Evolutionary conservation across 139 green algal species (phyloP), one percentile per base, ranked within the genome.

Genomic region (Dunaliella primolecta): DNA sequence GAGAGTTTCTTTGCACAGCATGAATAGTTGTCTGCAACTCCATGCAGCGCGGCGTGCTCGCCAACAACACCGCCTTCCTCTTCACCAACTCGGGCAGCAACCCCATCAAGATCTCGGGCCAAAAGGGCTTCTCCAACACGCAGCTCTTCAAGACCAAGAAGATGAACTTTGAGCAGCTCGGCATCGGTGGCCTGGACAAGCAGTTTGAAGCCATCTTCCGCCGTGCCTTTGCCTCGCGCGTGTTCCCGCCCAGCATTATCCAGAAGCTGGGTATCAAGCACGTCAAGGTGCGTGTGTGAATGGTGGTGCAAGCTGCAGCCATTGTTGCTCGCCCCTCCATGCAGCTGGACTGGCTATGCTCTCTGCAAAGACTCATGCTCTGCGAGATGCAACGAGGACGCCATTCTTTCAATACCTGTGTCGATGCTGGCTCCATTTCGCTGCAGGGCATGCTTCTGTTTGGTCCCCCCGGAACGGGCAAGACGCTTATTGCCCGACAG

Each of bases 161-260:
- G 81, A 94, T 99, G 86, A 97, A 96, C 87, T 99, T 99, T 88
- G 91, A 98, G 87, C 94, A 95, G 88, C 93, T 99, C 80, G 97
- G 97, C 72, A 99, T 99, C 85, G 97, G 97, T 31, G 97, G 97
- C 46, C 87, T 99, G 78, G 96, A 98, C 90, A 85, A 84, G 72
- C 96, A 99, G 91, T 99, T 99, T 90, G 95, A 95, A 78, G 92
- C 96, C 74, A 99, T 99, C 89, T 99, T 99, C 92, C 89, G 97
- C 27, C 91, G 97, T 31, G 95, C 95, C n/a, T 99, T 99, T 90
- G 95, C 96, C 24, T 98, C 94, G 0, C 91, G 97, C 55, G 95
- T 98, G 25, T 98, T 99, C 84, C 95, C 97, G 7, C 94, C 96
- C 31, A 88, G 85, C 74, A 92, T 98, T 20, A 91, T 98, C 30